These are phyloP conservation scores for Ophiostoma himal-ulmi DNA, from an alignment of 2,329 filamentous ascomycete species.

Conservation along the genomic window DNA sequence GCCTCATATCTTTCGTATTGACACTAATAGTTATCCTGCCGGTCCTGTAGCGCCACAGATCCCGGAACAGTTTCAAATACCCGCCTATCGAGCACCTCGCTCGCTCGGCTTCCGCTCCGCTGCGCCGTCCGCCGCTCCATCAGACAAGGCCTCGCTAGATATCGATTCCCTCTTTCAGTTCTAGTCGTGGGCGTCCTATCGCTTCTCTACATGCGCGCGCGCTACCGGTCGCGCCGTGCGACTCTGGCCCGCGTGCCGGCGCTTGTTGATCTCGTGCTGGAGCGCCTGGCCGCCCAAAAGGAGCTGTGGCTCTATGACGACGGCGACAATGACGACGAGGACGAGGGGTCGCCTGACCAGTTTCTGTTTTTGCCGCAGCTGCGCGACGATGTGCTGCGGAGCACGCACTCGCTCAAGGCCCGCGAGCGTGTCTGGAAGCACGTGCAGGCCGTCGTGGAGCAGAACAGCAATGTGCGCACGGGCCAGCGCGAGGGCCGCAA, in stretches of 20 bases:
- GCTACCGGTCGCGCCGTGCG: constrained; percentile 56
- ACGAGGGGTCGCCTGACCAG: constrained; percentile 54
- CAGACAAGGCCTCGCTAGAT: constrained; percentile 73
- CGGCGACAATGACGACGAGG: constrained; percentile 36
- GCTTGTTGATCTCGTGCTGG: constrained; percentile 77
- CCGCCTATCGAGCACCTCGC: constrained; percentile 75
- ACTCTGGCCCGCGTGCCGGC: constrained; percentile 70
- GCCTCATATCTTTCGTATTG: constrained; percentile 20
- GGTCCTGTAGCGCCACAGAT: constrained; percentile 65
- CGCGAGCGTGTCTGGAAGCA: constrained; percentile 78
- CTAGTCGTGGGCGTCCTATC: constrained; percentile 47
- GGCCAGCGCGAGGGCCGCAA: constrained; percentile 61
- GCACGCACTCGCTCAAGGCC: constrained; percentile 69
- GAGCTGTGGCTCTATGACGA: constrained; percentile 60
- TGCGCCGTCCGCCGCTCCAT: constrained; percentile 74
- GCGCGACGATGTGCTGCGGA: constrained; percentile 80
- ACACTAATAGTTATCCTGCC: constrained; percentile 80
- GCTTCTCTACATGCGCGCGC: constrained; percentile 57
- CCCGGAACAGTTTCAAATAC: constrained; percentile 55
- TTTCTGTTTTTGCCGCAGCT: constrained; percentile 86
- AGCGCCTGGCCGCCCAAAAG: constrained; percentile 75
- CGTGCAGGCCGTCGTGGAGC: constrained; percentile 79
- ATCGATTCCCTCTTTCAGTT: constrained; percentile 78
- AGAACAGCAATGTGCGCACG: constrained; percentile 84
- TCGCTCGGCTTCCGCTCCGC: constrained; percentile 82